A percentile compares a stretch with the other conserved stretches of the same genome.
Evolutionary conservation across 805 yeast genomes (phyloP).

Genomic region (Komagataella pseudopastoris): DNA sequence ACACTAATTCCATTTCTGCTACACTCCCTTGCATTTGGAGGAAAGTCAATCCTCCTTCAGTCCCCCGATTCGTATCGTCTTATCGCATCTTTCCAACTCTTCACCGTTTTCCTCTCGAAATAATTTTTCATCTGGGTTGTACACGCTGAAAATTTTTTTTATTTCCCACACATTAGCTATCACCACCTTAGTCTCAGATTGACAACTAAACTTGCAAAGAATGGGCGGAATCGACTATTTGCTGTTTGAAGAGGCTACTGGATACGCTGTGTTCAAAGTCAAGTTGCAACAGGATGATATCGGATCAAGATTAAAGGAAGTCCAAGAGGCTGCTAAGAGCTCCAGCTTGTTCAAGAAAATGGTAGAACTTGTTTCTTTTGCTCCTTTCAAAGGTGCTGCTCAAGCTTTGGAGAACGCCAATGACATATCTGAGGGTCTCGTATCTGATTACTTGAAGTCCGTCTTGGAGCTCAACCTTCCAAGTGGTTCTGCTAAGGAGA

Average conservation of each 20-base stretch:
- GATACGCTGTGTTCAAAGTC: constrained; percentile 93
- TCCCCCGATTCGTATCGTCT: not conserved
- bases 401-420: constrained; percentile 98
- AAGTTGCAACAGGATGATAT: constrained; percentile 87
- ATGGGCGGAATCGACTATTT: constrained; percentile 80
- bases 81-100: not conserved
- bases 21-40: no score
- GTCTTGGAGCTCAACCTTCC: constrained; percentile 87
- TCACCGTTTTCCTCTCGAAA: not conserved
- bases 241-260: constrained; percentile 96
- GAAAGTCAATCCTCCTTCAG: not conserved
- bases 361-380: constrained; percentile 87
- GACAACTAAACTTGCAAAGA: not conserved
- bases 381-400: constrained; percentile 98
- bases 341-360: constrained; percentile 80
- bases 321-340: constrained; percentile 81
- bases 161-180: not conserved
- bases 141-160: not conserved
- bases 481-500: constrained; percentile 51
- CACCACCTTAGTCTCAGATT: not conserved
- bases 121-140: not conserved
- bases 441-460: constrained; percentile 82
- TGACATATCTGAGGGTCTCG: constrained; percentile 94
- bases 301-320: constrained; percentile 85
- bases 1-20: no score